Conservation (phyloP, 139 green algal species). For the Trebouxia sp. region DNA sequence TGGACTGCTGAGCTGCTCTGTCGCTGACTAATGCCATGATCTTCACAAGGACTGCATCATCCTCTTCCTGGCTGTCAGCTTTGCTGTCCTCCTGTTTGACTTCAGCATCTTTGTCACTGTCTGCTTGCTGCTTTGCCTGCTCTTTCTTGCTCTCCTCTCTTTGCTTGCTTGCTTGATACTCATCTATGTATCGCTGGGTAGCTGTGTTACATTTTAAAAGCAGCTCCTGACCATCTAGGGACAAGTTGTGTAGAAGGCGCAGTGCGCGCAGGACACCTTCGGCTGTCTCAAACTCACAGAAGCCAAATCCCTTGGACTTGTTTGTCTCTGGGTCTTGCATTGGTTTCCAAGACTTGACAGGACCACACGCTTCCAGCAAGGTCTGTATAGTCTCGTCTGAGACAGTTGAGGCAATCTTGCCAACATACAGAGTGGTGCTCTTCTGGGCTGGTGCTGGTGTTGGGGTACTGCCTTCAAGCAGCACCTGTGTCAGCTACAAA, state of each 20-base stretch:
- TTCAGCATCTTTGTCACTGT: constrained; percentile 33
- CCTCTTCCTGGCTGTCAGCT: constrained; percentile 41
- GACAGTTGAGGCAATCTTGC: constrained; percentile 86
- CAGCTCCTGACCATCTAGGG: constrained; percentile 84
- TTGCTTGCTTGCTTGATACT: constrained; percentile 49
- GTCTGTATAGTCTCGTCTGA: constrained; percentile 61
- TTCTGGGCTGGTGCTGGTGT: constrained; percentile 40
- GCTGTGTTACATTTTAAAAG: constrained; percentile 82
- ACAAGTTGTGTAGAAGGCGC: constrained; percentile 65
- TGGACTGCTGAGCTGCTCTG: constrained; percentile 26
- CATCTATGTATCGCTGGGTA: constrained; percentile 65
- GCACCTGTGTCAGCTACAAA: no score
- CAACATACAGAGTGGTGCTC: constrained; percentile 78
- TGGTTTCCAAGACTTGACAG: constrained; percentile 86
- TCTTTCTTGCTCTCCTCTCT: no score
- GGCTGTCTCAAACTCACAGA: constrained; percentile 83
- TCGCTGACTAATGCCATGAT: constrained; percentile 71
- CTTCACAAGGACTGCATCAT: constrained; percentile 44
- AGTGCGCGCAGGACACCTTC: constrained; percentile 75
- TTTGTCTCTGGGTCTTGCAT: constrained; percentile 75
- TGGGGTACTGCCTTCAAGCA: neutral
- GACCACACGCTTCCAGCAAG: constrained; percentile 84
- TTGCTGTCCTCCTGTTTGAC: neutral
- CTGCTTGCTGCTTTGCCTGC: constrained; percentile 2
- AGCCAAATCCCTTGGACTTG: constrained; percentile 88